Evolutionary conservation across 2,329 filamentous ascomycete species (phyloP), one percentile per base, ranked within the genome.

Genomic region (Pseudogymnoascus sp.): DNA sequence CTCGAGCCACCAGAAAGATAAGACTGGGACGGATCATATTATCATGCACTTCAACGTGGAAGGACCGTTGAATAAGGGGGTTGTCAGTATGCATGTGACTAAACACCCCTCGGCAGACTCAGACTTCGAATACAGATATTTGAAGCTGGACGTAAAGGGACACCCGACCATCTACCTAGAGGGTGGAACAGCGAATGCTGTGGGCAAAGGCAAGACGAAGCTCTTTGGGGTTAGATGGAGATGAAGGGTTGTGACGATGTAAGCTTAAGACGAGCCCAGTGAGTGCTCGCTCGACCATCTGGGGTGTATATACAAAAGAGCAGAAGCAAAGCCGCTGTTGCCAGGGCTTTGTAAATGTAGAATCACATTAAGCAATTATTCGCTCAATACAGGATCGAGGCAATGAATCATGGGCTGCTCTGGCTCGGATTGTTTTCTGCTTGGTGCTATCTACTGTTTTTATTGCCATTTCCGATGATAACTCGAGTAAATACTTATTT

Each of bases 1-100:
- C 3, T 88, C 88, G 0, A 85, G 82, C 0, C 77, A 84, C 21
- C 84, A 84, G 65, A 91, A 82, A 6, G 92, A 97, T 71, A 77
- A 81, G 10, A 81, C 85, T 65, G 92, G 92, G 4, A 86, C 86
- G 19, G 87, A 95, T 66, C 92, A 97, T 73, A 74, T 97, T 66
- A 78, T 85, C 66, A 91, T 97, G 83, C 86, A 91, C 68, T 97
- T 97, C 74, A 86, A 94, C 72, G 88, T 96, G 39, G 86, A 92
- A 72, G 93, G 93, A 0, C 87, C 90, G 2, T 77, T 83, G 35
- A 89, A 88, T 61, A 82, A 82, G 26, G 93, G 92, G 12, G 80
- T 87, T 0, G 92, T 91, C 6, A 81, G 86, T 67, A 77, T 96
- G 61, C 91, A 97, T 73, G 85, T 96, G 82, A 81, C 87, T 55